A percentile compares a stretch with the other conserved stretches of the same genome.
phyloP scores from a whole-genome alignment of 805 yeast genomes.

The Metschnikowia hibisci region DNA sequence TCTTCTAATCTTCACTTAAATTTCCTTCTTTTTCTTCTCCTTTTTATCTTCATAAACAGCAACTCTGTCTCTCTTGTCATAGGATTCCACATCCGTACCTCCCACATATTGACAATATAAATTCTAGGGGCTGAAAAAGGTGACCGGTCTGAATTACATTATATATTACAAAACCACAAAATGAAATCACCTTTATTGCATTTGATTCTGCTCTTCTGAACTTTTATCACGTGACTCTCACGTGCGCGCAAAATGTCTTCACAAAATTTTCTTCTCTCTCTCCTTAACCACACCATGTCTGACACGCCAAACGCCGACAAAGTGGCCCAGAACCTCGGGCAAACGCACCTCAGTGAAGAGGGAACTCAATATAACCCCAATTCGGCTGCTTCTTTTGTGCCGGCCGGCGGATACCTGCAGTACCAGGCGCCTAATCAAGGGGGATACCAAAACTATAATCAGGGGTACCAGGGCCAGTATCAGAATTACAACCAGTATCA shows the following conservation, averaged over 20 bases:
- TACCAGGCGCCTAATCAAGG: conserved; percentile 13
- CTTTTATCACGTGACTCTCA: background rate
- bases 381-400: conserved; percentile 48
- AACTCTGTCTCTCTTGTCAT: too few relatives aligned
- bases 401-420: conserved; percentile 30
- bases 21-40: too few relatives aligned
- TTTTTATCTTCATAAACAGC: too few relatives aligned
- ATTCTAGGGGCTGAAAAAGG: too few relatives aligned
- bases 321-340: conserved; percentile 42
- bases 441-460: conserved; percentile 8
- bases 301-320: conserved; percentile 35
- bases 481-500: conserved; percentile 16
- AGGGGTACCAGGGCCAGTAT: conserved; percentile 22
- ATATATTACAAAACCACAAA: too few relatives aligned
- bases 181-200: too few relatives aligned
- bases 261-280: conserved; percentile 6
- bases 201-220: too few relatives aligned
- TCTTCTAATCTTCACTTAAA: too few relatives aligned
- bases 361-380: conserved; percentile 43
- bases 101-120: too few relatives aligned
- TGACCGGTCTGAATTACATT: too few relatives aligned
- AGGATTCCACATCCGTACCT: too few relatives aligned
- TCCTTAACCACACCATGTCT: conserved; percentile 2
- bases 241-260: background rate
- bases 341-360: conserved; percentile 33